A percentile compares a stretch with the other conserved stretches of the same genome.
phyloP scores from a whole-genome alignment of 106 monocot species.

The Hemerocallis citrina region DNA sequence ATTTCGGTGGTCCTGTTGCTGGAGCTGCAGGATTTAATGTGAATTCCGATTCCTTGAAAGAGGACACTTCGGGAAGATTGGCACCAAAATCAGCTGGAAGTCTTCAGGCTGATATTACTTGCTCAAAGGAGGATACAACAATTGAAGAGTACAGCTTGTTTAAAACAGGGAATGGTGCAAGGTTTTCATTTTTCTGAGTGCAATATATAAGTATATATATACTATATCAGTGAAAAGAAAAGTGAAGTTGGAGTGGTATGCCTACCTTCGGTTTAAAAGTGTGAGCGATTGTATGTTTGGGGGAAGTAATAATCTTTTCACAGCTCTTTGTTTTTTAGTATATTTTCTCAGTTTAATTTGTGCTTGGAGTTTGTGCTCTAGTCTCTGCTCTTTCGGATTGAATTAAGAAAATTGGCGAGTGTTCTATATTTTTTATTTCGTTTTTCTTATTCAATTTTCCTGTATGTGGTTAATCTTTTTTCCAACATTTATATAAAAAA shows the following conservation, averaged over 20 bases:
- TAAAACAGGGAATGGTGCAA: conserved; percentile 30
- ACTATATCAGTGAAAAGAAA: conserved; percentile 7
- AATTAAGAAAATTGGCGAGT: conserved; percentile 13
- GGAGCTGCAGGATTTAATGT: conserved; percentile 17
- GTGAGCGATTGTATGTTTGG: conserved; percentile 15
- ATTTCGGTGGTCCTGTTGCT: conserved; percentile 66
- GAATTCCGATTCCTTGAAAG: conserved; percentile 14
- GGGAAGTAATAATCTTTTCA: conserved; percentile 22
- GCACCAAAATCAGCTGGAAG: background rate
- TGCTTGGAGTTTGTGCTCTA: conserved; percentile 20
- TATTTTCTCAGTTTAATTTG: conserved; percentile 3
- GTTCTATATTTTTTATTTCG: conserved; percentile 9
- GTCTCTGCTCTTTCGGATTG: conserved; percentile 17
- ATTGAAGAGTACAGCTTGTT: conserved; percentile 86
- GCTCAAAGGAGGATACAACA: conserved; percentile 30
- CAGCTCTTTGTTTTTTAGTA: conserved; percentile 7
- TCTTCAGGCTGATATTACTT: conserved; percentile 15
- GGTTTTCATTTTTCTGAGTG: conserved; percentile 66
- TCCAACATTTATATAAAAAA: background rate
- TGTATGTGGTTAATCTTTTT: background rate
- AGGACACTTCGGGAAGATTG: conserved; percentile 8
- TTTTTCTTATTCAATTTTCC: background rate
- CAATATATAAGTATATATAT: conserved; percentile 12
- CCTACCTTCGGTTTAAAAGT: conserved; percentile 8
- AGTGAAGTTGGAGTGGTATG: background rate